Conservation (phyloP, 306 rosid genomes). For the Glycyrrhiza uralensis region DNA sequence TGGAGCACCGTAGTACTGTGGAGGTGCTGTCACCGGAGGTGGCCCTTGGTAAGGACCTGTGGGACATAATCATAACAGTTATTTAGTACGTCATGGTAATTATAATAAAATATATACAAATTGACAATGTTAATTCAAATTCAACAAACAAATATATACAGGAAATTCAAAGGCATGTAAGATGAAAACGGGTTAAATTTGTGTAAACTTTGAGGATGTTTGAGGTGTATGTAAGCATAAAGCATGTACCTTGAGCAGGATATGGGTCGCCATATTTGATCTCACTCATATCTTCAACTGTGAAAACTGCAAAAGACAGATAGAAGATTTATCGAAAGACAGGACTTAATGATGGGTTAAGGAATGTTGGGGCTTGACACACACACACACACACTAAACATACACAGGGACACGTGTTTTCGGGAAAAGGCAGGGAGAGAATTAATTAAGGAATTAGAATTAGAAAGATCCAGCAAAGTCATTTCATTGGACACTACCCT, state of each 20-base stretch:
- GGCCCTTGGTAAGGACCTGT: slow-evolving; percentile 43
- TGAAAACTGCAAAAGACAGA: neutral
- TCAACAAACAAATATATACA: too few species aligned
- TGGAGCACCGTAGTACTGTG: slow-evolving; percentile 35
- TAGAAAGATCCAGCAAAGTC: neutral
- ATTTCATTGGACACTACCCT: neutral
- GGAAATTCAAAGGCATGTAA: too few species aligned
- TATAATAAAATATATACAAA: neutral
- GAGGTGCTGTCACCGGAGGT: slow-evolving; percentile 42
- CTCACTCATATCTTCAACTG: slow-evolving; percentile 34
- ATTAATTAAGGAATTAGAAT: neutral
- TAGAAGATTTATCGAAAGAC: too few species aligned
- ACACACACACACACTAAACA: neutral
- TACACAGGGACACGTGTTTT: neutral
- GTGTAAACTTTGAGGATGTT: too few species aligned
- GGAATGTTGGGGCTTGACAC: neutral
- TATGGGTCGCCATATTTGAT: slow-evolving; percentile 39
- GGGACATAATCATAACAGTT: neutral
- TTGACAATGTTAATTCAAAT: neutral
- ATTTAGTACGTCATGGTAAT: too few species aligned
- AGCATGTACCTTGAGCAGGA: slow-evolving; percentile 48
- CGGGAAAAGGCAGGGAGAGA: neutral
- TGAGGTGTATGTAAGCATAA: too few species aligned
- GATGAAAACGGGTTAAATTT: too few species aligned
- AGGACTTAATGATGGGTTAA: neutral